Evolutionary conservation across 139 green algal species (phyloP), one percentile per base, ranked within the genome.

Genomic region (Volvox africanus): DNA sequence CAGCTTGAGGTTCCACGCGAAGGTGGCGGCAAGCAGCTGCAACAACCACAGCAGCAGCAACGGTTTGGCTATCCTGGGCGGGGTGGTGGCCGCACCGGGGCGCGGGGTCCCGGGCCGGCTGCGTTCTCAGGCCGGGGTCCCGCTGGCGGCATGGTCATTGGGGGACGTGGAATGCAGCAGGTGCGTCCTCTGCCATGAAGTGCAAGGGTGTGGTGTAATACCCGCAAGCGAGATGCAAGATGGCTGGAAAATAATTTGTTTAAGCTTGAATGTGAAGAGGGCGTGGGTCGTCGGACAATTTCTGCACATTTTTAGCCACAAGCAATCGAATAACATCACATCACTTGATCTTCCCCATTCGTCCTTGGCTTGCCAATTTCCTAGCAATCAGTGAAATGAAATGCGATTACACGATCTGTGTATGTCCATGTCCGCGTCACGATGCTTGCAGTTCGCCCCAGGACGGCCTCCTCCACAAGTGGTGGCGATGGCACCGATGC

Each of bases 1-100:
- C 87, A 91, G 76, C 76, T 91, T 30, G 87, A 91, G 75, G 76
- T 91, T 20, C 30, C 86, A 11, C 86, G 86, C 5, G 86, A 90
- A 50, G 73, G 50, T 50, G 44, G 35, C 36, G 75, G 86, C n/a
- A 61, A 26, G 30, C 20, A 44, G 36, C 37, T 33, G 37, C 71
- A 61, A 28, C 73, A 61, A 19, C 36, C 50, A 71, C 71, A 76
- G 50, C 76, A 67, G 76, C 76, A 68, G 32, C 77, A 77, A 20
- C 44, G 86, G 12, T 83, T 73, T 32, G 86, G 73, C 22, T 89
- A 83, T 35, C 85, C 71, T 2, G 73, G 73, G 69, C 20, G 86
- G 0, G 71, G 86, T 22, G 67, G 86, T 35, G 71, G 71, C 21
- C 67, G 85, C 71, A 55, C 69, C n/a, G 86, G 86, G 16, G 68